Evolutionary conservation across 345 rosid genomes (phyloP).

Genomic region (Salix purpurea): DNA sequence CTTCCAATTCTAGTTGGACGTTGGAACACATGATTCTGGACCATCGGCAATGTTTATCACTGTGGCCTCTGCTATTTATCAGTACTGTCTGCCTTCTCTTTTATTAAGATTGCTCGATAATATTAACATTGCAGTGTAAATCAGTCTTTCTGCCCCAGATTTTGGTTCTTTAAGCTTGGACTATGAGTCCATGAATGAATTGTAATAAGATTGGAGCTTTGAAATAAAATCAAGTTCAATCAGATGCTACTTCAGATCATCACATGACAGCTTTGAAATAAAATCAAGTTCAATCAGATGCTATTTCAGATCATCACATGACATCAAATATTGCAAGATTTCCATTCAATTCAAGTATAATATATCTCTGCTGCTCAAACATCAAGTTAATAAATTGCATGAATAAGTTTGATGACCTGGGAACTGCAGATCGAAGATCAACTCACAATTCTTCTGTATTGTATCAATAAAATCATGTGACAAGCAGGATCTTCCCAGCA

Average conservation of each 20-base stretch:
- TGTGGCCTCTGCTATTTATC: neutral
- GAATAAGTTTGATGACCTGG: neutral
- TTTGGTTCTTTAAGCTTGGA: neutral
- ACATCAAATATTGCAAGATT: neutral
- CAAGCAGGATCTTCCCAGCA: slow-evolving; percentile 73
- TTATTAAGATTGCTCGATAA: neutral
- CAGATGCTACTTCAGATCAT: neutral
- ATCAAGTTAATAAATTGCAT: neutral
- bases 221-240: neutral
- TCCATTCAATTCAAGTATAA: neutral
- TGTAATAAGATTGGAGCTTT: neutral
- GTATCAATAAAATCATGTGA: slow-evolving; percentile 28
- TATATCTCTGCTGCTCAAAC: neutral
- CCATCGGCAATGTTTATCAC: neutral
- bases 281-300: neutral
- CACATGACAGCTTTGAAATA: neutral
- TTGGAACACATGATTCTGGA: neutral
- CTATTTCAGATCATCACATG: too few relatives aligned
- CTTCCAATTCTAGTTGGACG: too few relatives aligned
- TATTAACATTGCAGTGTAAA: neutral
- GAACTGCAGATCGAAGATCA: neutral
- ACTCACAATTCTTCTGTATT: neutral
- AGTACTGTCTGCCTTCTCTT: neutral
- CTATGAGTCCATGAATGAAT: neutral
- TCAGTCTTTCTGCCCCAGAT: neutral